A percentile compares a stretch with the other conserved stretches of the same genome.
Evolutionary conservation across 148 eudicot species (phyloP).

Genomic region (Tetragonia tetragonoides): DNA sequence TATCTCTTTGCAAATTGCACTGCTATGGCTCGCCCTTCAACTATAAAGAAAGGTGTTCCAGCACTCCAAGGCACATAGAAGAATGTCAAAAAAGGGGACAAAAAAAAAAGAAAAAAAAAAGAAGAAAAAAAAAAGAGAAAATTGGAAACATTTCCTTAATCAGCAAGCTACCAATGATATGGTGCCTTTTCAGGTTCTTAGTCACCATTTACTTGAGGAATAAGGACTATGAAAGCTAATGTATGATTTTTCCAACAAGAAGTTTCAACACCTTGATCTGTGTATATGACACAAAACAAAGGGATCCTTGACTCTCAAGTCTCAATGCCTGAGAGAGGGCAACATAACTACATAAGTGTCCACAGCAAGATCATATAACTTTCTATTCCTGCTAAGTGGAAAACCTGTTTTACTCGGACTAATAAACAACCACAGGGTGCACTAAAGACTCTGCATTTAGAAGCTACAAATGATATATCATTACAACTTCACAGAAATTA

Average conservation of each 20-base stretch:
- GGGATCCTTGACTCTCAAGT: not conserved
- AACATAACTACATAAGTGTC: not conserved
- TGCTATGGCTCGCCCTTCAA: not conserved
- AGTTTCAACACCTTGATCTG: not conserved
- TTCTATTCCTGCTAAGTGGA: not conserved
- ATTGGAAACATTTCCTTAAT: conserved; percentile 3
- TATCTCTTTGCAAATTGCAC: not conserved
- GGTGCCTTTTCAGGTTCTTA: not conserved
- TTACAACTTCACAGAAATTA: not conserved
- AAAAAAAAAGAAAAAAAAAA: not conserved
- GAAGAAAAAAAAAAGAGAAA: not conserved
- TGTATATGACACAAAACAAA: not conserved
- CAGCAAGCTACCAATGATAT: not conserved
- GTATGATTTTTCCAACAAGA: not conserved
- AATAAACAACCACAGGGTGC: not conserved
- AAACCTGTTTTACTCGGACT: not conserved
- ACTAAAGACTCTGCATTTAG: not conserved
- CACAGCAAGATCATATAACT: not conserved
- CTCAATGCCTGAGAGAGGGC: not conserved
- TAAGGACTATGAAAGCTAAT: not conserved
- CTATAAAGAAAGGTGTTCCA: not conserved
- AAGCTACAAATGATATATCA: not conserved
- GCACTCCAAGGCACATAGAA: not conserved
- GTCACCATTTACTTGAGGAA: not conserved
- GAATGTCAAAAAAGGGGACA: not conserved